Base-by-base conservation (phyloP, 208 protist genomes). In the Trypanosoma mega region DNA sequence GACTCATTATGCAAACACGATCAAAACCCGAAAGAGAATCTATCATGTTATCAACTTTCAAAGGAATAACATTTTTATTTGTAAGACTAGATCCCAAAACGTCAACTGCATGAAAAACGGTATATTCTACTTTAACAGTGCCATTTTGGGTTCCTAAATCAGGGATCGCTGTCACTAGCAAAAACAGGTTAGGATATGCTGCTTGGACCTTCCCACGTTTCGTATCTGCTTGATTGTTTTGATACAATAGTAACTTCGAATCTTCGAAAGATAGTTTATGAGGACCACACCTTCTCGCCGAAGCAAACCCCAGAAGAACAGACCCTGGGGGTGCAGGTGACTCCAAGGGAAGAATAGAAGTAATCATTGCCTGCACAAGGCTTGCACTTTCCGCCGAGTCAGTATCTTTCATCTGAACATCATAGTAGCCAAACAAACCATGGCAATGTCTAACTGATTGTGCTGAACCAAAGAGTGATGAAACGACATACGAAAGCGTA, bases 181-280 rank as follows among this genome's bases (percentile, higher is more conserved):
- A 41, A 29, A 84, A 64, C 12, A 80, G 69, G 16, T 54, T 33
- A 11, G 67, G 56, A 23, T 47, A 59, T 43, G 41, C 1, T 3
- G n/a, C 36, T 34, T 12, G 0, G 45, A 9, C 5, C 4, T 43
- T 37, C 33, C 43, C 49, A 41, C 12, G 9, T 46, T 1, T 7
- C 7, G 16, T 44, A 23, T 46, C 45, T 34, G 29, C 23, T 27
- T 8, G 37, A 60, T 51, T 24, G n/a, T 0, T 63, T 33, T 64
- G 52, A 30, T 50, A 27, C 6, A 53, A 50, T 14, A 84, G 16
- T 5, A 63, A 23, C 27, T 62, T 45, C 12, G 71, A 77, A 20
- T 87, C 77, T 0, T 63, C 37, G 45, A 64, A 82, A 0, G 78
- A 91, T 27, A 91, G 70, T 37, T 86, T 87, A 64, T 91, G 84